Base-by-base conservation (phyloP, 495 filamentous ascomycete species). In the Neurospora sp. region DNA sequence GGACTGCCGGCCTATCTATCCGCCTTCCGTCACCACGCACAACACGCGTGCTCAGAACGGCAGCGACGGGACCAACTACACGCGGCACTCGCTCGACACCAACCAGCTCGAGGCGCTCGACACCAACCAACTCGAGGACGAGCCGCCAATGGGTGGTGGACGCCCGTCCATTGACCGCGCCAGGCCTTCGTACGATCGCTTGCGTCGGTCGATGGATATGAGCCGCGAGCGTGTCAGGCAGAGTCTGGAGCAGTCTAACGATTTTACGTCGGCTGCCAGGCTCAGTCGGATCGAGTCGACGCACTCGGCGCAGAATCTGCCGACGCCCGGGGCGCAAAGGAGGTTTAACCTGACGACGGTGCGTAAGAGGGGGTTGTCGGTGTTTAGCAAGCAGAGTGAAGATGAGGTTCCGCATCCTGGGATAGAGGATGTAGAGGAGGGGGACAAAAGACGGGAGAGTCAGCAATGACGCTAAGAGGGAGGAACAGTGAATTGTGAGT, bases 21-120 rank as follows among this genome's bases (percentile, higher is more conserved):
- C 96, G 31, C 93, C 96, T 14, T 96, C 95, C 20, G 87, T 89
- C 69, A 92, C 90, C 71, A 93, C 94, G 22, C 90, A 94, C 77
- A 93, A 94, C 76, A 87, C 90, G 71, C 91, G 90, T 71, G 94
- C 92, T 76, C 92, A 96, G 75, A 97, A 93, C 75, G 93, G 93
- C 71, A 97, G 94, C 82, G 94, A 97, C 81, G 94, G 94, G 39
- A 97, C 95, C 16, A 94, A 94, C 71, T 97, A 96, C 78, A 97
- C 93, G 14, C 89, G 87, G 75, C 81, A 85, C 71, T 89, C 84
- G 81, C 75, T 80, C 70, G 83, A 72, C 73, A 73, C 10, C 76
- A 75, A 74, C 61, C 78, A 76, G 40, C 78, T 80, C 38, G 76
- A 76, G 69, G 77, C 84, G 82, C 75, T 80, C 70, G 83, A 72